Evolutionary conservation across 495 filamentous ascomycete genomes (phyloP), one percentile per base, ranked within the genome.

Genomic region (Lasiosphaeria miniovina): DNA sequence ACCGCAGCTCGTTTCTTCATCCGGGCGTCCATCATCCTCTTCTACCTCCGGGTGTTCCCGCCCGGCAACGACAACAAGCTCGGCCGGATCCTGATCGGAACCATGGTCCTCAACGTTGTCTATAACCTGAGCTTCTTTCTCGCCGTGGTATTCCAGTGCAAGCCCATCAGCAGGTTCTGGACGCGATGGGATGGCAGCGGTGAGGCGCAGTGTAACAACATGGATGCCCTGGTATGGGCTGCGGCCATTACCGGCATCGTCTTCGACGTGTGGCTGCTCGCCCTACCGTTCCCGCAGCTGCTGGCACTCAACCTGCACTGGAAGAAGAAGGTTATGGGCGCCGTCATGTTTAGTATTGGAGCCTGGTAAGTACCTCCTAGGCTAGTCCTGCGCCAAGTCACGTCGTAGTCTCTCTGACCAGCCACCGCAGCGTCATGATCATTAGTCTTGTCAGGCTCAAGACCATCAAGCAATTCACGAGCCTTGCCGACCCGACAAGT

Each of bases 41-140:
- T 82, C 64, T 81, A 79, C 68, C 67, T 83, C 7, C 77, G 79
- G 41, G 74, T 82, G 49, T 81, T 83, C 57, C 75, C 74, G 7
- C 36, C 55, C 6, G 34, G 61, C 35, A 24, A 53, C 50, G 41
- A 60, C 14, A 63, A 57, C 46, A 67, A 64, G 38, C 52, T 63
- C 9, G 72, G 77, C 48, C 66, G 71, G 12, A 33, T 69, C 1
- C 24, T 68, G 4, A 68, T 68, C 43, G 55, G 62, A 3, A 68
- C 71, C 7, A 65, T 80, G 36, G 67, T 59, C 15, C 60, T 65
- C 54, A 71, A 75, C 58, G 51, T 69, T 33, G 46, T 61, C n/a
- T 79, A 74, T 64, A 69, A 68, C 45, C 8, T 80, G 10, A 66
- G 62, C 55, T 80, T 79, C 53, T 52, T 72, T 33, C 49, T 77